Conservation (phyloP, 495 filamentous ascomycete genomes). For the Trichoderma orchidacearum region DNA sequence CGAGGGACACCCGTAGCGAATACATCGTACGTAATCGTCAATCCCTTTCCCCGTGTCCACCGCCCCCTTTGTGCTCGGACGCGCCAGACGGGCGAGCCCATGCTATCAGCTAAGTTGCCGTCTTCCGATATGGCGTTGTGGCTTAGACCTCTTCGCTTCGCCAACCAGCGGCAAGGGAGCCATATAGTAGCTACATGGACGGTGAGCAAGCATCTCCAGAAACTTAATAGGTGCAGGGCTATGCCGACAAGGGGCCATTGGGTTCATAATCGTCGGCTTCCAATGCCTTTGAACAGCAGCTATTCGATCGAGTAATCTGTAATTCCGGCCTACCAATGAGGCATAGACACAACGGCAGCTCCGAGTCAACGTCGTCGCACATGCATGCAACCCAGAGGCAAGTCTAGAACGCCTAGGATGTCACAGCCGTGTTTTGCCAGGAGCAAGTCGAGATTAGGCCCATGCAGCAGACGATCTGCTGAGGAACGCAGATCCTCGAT, state of each 20-base stretch:
- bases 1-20: background rate
- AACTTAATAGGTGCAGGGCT: no score
- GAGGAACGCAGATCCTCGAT: no score
- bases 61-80: background rate
- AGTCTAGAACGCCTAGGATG: no score
- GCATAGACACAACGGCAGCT: background rate
- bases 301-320: background rate
- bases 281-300: no score
- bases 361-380: background rate
- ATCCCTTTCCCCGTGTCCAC: background rate
- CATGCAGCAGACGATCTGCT: no score
- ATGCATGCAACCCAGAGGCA: no score
- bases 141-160: background rate
- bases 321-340: no score
- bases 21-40: background rate
- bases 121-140: background rate
- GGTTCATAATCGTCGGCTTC: no score
- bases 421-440: no score
- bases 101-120: background rate
- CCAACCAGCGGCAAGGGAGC: background rate
- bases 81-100: background rate
- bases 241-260: no score
- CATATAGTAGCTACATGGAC: background rate
- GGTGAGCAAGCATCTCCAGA: background rate
- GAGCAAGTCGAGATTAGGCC: background rate